These are phyloP conservation scores for Margaritispora aquatica DNA, from an alignment of 495 filamentous ascomycete species.

Conservation along the genomic window DNA sequence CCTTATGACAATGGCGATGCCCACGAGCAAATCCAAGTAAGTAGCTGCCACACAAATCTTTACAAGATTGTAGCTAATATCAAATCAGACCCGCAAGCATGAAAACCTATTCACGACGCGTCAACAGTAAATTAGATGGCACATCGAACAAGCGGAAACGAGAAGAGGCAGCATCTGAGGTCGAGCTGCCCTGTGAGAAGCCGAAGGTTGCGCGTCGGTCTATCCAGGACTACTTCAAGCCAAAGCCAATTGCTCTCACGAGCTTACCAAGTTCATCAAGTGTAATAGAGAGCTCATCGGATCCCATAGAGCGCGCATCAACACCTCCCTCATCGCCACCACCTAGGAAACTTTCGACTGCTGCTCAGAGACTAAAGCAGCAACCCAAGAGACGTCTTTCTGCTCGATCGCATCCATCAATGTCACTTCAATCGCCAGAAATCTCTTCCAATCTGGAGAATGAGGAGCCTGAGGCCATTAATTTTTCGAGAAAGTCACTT, in stretches of 20 bases:
- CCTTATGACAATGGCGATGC: too few species aligned
- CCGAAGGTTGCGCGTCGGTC: conserved; percentile 6
- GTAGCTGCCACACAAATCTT: too few species aligned
- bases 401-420: neutral
- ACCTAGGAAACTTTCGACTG: neutral
- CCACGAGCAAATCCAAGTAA: too few species aligned
- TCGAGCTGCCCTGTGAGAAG: neutral
- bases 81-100: neutral
- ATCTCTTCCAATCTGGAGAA: neutral
- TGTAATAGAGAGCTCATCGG: neutral
- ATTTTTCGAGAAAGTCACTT: neutral
- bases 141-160: conserved; percentile 6
- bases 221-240: conserved; percentile 23
- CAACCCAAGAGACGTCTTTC: conserved; percentile 2
- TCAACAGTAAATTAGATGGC: conserved; percentile 1
- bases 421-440: neutral
- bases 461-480: too few species aligned
- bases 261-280: conserved; percentile 14
- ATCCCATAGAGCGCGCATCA: neutral
- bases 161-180: neutral
- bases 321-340: conserved; percentile 9
- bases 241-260: too few species aligned
- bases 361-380: neutral
- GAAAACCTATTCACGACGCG: conserved; percentile 20
- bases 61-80: neutral